phyloP scores from a whole-genome alignment of 495 filamentous ascomycete genomes.

The Aspergillus kassunensis region DNA sequence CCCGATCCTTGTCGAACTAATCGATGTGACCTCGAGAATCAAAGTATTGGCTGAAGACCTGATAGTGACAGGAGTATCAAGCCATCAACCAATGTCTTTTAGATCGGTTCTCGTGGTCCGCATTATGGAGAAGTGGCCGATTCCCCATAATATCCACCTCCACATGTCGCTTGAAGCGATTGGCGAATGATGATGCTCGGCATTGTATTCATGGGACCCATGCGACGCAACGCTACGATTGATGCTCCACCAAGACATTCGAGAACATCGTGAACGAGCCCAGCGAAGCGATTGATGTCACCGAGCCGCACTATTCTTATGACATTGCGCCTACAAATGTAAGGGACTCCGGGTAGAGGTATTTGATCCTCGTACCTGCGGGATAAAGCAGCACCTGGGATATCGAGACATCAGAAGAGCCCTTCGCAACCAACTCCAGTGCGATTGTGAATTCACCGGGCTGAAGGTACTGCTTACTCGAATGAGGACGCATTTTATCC shows the following conservation, averaged over 20 bases:
- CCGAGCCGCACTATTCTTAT: not conserved
- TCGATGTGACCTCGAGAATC: not conserved
- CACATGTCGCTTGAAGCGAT: not conserved
- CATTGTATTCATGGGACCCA: not conserved
- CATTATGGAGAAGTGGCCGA: not conserved
- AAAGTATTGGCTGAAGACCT: not conserved
- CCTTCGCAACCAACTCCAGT: not conserved
- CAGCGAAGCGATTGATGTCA: slow-evolving; percentile 11
- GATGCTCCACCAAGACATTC: not conserved
- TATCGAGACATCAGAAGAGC: not conserved
- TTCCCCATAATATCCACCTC: not conserved
- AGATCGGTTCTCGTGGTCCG: not conserved
- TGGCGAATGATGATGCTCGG: not conserved
- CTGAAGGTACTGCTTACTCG: not conserved
- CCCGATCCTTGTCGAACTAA: not conserved
- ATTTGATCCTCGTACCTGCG: not conserved
- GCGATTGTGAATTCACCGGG: not conserved
- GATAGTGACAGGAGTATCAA: not conserved
- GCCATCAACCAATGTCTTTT: not conserved
- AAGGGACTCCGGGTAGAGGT: not conserved
- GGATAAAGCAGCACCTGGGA: slow-evolving; percentile 2
- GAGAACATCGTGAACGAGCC: not conserved
- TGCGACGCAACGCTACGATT: slow-evolving; percentile 4
- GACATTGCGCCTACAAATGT: not conserved
- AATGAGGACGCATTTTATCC: not conserved